These are phyloP conservation scores for Eucalyptus guilfoylei DNA, from an alignment of 345 rosid species.

Conservation along the genomic window DNA sequence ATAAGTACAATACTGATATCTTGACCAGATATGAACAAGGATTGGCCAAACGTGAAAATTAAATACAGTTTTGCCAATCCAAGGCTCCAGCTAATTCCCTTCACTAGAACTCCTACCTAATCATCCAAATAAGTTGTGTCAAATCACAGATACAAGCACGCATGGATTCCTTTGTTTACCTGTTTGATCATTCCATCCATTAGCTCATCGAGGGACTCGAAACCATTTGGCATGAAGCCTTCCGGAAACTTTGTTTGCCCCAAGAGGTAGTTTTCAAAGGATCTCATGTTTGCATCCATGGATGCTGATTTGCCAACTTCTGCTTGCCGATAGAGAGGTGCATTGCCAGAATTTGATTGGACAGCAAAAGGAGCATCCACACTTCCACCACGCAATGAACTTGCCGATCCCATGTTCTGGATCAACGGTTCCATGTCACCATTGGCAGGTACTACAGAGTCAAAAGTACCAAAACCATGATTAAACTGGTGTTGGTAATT, in stretches of 20 bases:
- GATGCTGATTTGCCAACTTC: conserved; percentile 18
- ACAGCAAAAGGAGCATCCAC: conserved; percentile 15
- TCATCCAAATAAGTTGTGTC: neutral
- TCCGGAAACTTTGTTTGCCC: conserved; percentile 35
- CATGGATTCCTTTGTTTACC: conserved; percentile 14
- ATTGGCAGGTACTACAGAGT: conserved; percentile 17
- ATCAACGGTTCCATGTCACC: neutral
- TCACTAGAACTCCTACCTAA: neutral
- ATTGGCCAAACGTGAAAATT: neutral
- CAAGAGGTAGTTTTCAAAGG: conserved; percentile 9
- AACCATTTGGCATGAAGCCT: conserved; percentile 25
- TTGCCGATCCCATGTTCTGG: conserved; percentile 13
- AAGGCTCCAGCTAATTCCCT: neutral
- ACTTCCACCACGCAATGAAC: neutral
- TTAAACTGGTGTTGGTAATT: neutral
- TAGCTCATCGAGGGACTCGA: conserved; percentile 50
- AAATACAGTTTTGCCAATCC: neutral
- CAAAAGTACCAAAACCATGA: conserved; percentile 16
- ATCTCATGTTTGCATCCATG: conserved; percentile 15
- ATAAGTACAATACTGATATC: neutral
- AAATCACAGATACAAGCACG: neutral
- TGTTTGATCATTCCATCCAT: conserved; percentile 46
- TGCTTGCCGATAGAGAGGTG: conserved; percentile 8
- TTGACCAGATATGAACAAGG: neutral
- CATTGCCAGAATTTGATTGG: conserved; percentile 16